A percentile compares a stretch with the other conserved stretches of the same genome.
Evolutionary conservation across 2,329 filamentous ascomycete genomes (phyloP).

Genomic region (Fusarium udum): DNA sequence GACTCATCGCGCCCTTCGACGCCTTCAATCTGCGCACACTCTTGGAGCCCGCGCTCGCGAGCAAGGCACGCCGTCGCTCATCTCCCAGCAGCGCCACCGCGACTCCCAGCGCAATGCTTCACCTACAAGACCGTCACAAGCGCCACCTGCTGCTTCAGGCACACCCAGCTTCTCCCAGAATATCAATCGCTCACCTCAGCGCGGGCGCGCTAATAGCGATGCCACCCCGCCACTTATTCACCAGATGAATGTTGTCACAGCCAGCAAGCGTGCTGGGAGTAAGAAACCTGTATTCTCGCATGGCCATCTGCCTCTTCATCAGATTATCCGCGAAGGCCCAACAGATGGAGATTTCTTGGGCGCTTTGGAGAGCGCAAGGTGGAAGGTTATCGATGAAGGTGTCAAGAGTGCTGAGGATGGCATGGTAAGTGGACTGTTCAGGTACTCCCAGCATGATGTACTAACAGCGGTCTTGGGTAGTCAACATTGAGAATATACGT

Average conservation of each 20-base stretch:
- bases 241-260: slow-evolving; percentile 49
- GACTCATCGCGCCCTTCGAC: slow-evolving; percentile 73
- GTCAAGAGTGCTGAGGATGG: slow-evolving; percentile 82
- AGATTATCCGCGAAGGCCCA: slow-evolving; percentile 82
- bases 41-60: slow-evolving; percentile 67
- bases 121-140: slow-evolving; percentile 42
- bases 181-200: slow-evolving; percentile 57
- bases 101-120: slow-evolving; percentile 52
- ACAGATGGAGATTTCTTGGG: slow-evolving; percentile 73
- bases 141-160: slow-evolving; percentile 1
- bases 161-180: slow-evolving; percentile 22
- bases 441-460: background rate
- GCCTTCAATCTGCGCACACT: slow-evolving; percentile 79
- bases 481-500: slow-evolving; percentile 93
- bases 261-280: slow-evolving; percentile 52
- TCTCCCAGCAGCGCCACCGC: slow-evolving; percentile 69
- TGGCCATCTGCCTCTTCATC: slow-evolving; percentile 72
- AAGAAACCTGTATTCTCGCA: slow-evolving; percentile 60
- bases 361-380: slow-evolving; percentile 75
- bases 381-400: slow-evolving; percentile 78
- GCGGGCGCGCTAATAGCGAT: slow-evolving; percentile 79
- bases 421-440: slow-evolving; percentile 67
- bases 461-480: slow-evolving; percentile 55
- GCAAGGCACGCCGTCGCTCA: slow-evolving; percentile 62
- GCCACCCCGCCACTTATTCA: slow-evolving; percentile 57